phyloP scores from a whole-genome alignment of 495 filamentous ascomycete genomes.

The Tuber magnatum region DNA sequence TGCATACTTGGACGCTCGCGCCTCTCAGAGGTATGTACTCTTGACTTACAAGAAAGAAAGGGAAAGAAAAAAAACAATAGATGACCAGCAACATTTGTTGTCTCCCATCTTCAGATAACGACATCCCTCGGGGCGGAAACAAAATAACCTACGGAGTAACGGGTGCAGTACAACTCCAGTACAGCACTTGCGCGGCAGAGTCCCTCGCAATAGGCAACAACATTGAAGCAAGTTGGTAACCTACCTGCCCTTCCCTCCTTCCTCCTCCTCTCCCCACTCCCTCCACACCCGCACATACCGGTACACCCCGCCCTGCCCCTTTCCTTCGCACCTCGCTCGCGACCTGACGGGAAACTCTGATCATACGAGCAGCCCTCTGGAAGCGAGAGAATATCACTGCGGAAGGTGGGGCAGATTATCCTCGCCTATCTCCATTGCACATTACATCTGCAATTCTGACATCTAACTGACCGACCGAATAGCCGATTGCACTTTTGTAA shows the following conservation, averaged over 20 bases:
- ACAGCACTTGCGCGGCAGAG: neutral
- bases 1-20: neutral
- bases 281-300: neutral
- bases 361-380: neutral
- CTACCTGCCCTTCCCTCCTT: neutral
- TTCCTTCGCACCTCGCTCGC: neutral
- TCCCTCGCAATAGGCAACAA: neutral
- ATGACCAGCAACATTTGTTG: neutral
- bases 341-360: neutral
- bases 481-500: slow-evolving; percentile 3
- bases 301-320: neutral
- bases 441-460: neutral
- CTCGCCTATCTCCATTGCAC: neutral
- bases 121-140: neutral
- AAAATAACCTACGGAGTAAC: neutral
- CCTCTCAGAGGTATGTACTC: neutral
- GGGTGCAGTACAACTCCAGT: neutral
- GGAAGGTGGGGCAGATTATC: neutral
- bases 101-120: neutral
- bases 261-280: slow-evolving; percentile 2
- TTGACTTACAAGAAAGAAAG: neutral
- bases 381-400: neutral
- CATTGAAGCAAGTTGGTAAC: neutral
- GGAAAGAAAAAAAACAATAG: neutral
- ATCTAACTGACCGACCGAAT: neutral